Evolutionary conservation across 768 basidiomycete genomes (phyloP).

Genomic region (Gautieria morchelliformis): DNA sequence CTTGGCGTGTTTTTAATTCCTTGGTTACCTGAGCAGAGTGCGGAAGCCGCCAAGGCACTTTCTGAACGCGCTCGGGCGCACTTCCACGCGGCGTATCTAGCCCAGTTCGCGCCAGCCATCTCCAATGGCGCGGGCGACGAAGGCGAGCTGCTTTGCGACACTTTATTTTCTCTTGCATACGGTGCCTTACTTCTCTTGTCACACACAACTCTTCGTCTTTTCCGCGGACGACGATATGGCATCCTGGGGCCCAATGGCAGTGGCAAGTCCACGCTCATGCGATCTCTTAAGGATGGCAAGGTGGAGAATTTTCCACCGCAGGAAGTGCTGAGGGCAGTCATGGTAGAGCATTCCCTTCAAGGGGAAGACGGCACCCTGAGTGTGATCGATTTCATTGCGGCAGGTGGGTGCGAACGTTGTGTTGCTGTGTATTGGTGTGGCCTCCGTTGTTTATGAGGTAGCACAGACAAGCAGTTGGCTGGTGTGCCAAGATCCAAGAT

Average conservation of each 20-base stretch:
- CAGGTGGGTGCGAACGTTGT: constrained; percentile 40
- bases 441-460: neutral
- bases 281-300: constrained; percentile 90
- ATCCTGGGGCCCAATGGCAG: constrained; percentile 95
- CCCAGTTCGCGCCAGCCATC: constrained; percentile 41
- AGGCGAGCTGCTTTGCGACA: constrained; percentile 84
- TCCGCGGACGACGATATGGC: constrained; percentile 89
- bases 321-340: constrained; percentile 77
- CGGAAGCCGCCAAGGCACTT: constrained; percentile 35
- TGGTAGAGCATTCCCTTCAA: constrained; percentile 96
- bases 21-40: constrained; percentile 47
- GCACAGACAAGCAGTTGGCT: constrained; percentile 57
- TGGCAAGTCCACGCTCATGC: constrained; percentile 93
- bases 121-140: constrained; percentile 44
- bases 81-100: constrained; percentile 51
- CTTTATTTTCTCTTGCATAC: constrained; percentile 91
- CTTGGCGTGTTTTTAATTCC: constrained; percentile 60
- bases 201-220: constrained; percentile 81
- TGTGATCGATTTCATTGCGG: constrained; percentile 84
- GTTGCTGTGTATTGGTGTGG: neutral
- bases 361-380: constrained; percentile 81
- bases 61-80: constrained; percentile 58
- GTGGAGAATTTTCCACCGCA: constrained; percentile 94
- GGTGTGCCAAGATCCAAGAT: constrained; percentile 61
- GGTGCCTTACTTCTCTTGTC: constrained; percentile 90